Percentiles rank a stretch among this genome's conserved stretches.
Evolutionary conservation across 2,329 filamentous ascomycete species (phyloP).

Genomic region (Aspergillus pseudonomiae): DNA sequence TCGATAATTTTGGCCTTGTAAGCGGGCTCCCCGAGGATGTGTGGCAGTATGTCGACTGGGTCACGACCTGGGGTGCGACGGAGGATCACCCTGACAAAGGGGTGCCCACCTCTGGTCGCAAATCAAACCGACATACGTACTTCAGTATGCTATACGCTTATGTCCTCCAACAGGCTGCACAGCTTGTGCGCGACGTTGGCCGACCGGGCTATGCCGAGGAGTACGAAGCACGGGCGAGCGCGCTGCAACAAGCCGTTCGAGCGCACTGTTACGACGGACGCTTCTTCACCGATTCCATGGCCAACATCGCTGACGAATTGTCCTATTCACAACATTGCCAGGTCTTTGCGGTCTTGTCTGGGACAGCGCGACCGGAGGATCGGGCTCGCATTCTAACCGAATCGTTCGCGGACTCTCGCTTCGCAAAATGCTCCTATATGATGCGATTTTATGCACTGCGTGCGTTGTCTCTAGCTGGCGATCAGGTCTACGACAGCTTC

Average conservation of each 20-base stretch:
- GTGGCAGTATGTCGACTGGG: constrained; percentile 43
- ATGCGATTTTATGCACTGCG: constrained; percentile 48
- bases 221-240: constrained; percentile 26
- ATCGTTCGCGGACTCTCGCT: constrained; percentile 29
- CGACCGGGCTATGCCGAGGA: constrained; percentile 35
- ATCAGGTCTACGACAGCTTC: constrained; percentile 36
- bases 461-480: constrained; percentile 38
- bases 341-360: constrained; percentile 34
- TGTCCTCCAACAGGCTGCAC: constrained; percentile 37
- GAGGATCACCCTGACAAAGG: constrained; percentile 40
- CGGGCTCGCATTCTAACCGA: constrained; percentile 28
- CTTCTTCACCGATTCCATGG: constrained; percentile 38
- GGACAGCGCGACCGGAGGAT: constrained; percentile 20
- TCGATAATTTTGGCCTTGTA: constrained; percentile 25
- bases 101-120: constrained; percentile 42
- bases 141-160: constrained; percentile 46
- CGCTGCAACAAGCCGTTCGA: constrained; percentile 25
- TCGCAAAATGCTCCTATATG: constrained; percentile 41
- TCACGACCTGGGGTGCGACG: constrained; percentile 34
- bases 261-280: constrained; percentile 33
- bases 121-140: constrained; percentile 45
- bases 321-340: constrained; percentile 36
- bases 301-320: constrained; percentile 26
- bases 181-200: constrained; percentile 35
- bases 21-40: constrained; percentile 27